Evolutionary conservation across 2,329 filamentous ascomycete species (phyloP), one percentile per base, ranked within the genome.

Genomic region (Exserohilum rostratum): DNA sequence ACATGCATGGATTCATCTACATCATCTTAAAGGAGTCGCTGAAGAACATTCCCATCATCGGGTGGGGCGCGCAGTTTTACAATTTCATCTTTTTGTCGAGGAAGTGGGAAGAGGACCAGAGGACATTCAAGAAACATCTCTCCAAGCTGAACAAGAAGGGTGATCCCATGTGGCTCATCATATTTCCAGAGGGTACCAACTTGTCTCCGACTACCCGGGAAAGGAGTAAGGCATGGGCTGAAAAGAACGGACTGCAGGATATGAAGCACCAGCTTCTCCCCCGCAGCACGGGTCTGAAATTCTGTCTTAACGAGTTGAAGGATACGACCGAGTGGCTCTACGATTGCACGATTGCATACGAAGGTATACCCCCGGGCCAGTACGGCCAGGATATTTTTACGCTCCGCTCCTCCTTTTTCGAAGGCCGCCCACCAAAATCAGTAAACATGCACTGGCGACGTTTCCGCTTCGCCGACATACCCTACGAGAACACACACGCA

Each of bases 371-470:
- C 4, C 67, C 66, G 1, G 79, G 79, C 34, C 84, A 89, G 66
- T 97, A 88, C 64, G 93, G 93, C n/a, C 93, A 98, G 72, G 87
- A 96, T 44, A 89, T 90, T 67, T 98, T 96, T 75, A 93, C 90
- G 0, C 81, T 99, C 3, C 85, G 86, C 2, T 92, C 92, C 44
- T 96, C 91, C 3, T 96, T 95, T 71, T 88, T 97, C 59, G 86
- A 95, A 73, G 93, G 95, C 11, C 86, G 90, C 1, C 89, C 93
- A 0, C 95, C 93, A 1, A 96, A 93, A 73, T 96, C 92, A 1
- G 93, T 98, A 68, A 98, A 97, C 76, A 93, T 98, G 80, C 90
- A 96, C 77, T 99, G 93, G 91, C 87, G 95, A 48, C 87, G 92
- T 9, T 97, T 96, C 76, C 84, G 85, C 30, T 73, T 97, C 12